phyloP scores from a whole-genome alignment of 768 basidiomycete species.

The Pleurotus ostreatus region DNA sequence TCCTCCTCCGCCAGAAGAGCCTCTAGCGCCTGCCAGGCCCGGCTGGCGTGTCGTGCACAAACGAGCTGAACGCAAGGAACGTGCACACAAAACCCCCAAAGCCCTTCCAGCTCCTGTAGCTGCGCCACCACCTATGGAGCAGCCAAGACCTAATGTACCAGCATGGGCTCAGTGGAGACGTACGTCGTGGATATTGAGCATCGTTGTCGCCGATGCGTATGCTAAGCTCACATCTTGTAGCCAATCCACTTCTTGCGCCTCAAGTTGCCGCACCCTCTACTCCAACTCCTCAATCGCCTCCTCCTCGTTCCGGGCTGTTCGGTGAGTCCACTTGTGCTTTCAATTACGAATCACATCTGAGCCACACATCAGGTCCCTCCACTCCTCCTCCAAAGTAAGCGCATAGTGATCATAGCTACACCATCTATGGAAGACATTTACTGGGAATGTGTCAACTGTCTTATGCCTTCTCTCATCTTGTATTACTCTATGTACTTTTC shows the following conservation, averaged over 20 bases:
- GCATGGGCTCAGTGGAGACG: constrained; percentile 88
- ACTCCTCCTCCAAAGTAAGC: constrained; percentile 42
- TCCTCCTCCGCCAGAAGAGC: constrained; percentile 42
- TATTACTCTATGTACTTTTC: no score
- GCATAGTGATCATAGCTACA: no score
- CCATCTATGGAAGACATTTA: no score
- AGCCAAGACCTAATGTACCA: constrained; percentile 53
- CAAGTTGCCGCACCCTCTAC: constrained; percentile 26
- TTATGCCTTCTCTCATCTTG: no score
- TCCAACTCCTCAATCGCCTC: constrained; percentile 40
- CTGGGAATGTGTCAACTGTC: no score
- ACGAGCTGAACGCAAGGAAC: constrained; percentile 51
- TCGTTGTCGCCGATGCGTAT: neutral
- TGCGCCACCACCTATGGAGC: constrained; percentile 38
- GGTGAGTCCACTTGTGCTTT: constrained; percentile 34
- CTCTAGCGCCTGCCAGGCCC: constrained; percentile 50
- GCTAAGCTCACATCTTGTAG: constrained; percentile 26
- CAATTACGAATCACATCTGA: neutral
- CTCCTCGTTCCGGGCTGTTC: constrained; percentile 61
- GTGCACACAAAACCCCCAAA: constrained; percentile 36
- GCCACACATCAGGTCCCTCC: constrained; percentile 31
- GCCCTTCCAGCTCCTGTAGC: constrained; percentile 35
- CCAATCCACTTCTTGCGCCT: constrained; percentile 56
- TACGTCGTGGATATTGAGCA: constrained; percentile 29
- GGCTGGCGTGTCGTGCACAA: constrained; percentile 76